Evolutionary conservation across 2,329 filamentous ascomycete genomes (phyloP).

Genomic region (Penicillium sp.): DNA sequence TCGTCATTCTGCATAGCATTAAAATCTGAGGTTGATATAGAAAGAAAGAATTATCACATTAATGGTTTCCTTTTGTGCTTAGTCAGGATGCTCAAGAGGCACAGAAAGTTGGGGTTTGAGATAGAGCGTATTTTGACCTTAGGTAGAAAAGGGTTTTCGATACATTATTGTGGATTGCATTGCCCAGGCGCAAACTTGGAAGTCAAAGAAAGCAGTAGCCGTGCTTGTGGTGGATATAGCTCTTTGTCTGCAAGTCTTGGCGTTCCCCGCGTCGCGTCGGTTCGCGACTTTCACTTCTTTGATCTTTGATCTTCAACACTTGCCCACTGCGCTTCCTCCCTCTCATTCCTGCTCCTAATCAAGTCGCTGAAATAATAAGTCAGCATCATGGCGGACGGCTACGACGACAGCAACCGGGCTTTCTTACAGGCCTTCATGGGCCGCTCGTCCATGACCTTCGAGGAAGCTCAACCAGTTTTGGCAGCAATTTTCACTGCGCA

Average conservation of each 20-base stretch:
- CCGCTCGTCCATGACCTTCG: constrained; percentile 72
- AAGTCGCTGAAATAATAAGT: neutral
- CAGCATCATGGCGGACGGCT: constrained; percentile 30
- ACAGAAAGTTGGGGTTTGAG: neutral
- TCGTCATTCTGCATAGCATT: too few relatives aligned
- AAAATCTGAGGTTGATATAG: too few relatives aligned
- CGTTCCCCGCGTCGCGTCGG: constrained; percentile 15
- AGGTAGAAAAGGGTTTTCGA: neutral
- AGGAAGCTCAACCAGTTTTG: constrained; percentile 71
- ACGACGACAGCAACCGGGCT: constrained; percentile 72
- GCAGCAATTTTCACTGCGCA: constrained; percentile 71
- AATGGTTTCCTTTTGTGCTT: neutral
- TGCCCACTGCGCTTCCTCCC: neutral
- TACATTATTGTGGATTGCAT: neutral
- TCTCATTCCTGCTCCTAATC: neutral
- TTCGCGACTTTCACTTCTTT: constrained; percentile 8
- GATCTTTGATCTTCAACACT: neutral
- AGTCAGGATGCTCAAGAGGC: neutral
- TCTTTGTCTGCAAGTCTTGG: constrained; percentile 11
- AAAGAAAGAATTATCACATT: too few relatives aligned
- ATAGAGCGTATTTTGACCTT: neutral
- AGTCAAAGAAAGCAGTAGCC: neutral
- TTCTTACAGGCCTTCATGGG: constrained; percentile 89
- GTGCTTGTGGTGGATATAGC: neutral
- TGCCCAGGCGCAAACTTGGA: neutral